phyloP scores from a whole-genome alignment of 1,284 basidiomycete genomes.

The Marasmius sp. region DNA sequence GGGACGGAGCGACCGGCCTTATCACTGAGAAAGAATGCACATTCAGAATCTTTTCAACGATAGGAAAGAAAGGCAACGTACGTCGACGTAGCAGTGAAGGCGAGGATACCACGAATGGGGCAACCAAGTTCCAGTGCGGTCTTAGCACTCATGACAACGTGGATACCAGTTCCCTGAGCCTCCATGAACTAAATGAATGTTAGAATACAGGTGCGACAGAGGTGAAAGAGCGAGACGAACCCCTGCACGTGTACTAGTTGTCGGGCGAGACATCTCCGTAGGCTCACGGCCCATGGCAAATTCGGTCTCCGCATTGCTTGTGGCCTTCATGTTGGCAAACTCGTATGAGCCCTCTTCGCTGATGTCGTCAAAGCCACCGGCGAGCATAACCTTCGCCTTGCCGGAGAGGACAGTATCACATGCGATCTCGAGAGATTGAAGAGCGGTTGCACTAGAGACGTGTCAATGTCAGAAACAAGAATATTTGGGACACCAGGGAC shows the following conservation, averaged over 20 bases:
- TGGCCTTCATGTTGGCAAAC: conserved; percentile 99
- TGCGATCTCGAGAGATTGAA: conserved; percentile 98
- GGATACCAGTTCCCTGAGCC: conserved; percentile 94
- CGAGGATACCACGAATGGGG: conserved; percentile 91
- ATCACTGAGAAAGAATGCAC: conserved; percentile 51
- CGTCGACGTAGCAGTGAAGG: conserved; percentile 96
- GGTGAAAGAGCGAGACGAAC: conserved; percentile 38
- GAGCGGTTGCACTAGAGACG: conserved; percentile 79
- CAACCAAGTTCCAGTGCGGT: conserved; percentile 94
- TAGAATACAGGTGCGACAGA: conserved; percentile 11
- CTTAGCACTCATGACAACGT: conserved; percentile 95
- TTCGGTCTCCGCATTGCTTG: conserved; percentile 94
- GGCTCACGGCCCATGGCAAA: conserved; percentile 99
- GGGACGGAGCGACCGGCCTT: conserved; percentile 95
- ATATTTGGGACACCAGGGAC: not conserved
- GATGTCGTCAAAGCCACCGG: conserved; percentile 97
- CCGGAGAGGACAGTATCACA: conserved; percentile 92
- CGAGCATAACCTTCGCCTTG: conserved; percentile 99
- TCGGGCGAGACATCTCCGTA: conserved; percentile 96
- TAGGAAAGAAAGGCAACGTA: conserved; percentile 37
- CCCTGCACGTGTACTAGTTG: conserved; percentile 92
- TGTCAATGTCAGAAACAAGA: not conserved
- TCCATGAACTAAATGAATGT: conserved; percentile 81
- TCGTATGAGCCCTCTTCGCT: conserved; percentile 97
- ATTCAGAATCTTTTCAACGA: not conserved